Evolutionary conservation across 257 asterid species (phyloP).

Genomic region (Jaltomata sinuosa): DNA sequence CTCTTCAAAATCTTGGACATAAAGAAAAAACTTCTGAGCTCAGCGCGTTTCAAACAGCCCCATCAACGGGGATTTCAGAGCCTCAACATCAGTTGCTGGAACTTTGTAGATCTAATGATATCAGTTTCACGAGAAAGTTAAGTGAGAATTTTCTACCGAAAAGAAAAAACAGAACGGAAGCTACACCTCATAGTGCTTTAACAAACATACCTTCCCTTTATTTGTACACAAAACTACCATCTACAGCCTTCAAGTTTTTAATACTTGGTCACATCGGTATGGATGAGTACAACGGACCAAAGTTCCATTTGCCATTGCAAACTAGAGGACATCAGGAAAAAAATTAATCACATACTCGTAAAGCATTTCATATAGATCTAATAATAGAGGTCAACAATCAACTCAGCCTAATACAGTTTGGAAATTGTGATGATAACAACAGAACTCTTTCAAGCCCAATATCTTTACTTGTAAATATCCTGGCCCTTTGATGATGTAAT

Average conservation of each 20-base stretch:
- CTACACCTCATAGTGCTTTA: not conserved
- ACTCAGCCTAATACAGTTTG: not conserved
- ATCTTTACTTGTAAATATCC: too few relatives aligned
- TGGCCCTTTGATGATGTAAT: not conserved
- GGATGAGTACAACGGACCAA: constrained; percentile 92
- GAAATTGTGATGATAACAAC: not conserved
- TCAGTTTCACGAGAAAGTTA: not conserved
- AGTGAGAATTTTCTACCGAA: not conserved
- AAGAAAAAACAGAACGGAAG: not conserved
- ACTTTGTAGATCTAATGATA: constrained; percentile 76
- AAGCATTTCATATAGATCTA: not conserved
- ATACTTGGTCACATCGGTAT: constrained; percentile 91
- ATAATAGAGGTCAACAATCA: not conserved
- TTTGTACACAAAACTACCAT: constrained; percentile 96
- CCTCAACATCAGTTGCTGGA: constrained; percentile 99
- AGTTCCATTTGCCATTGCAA: constrained; percentile 97
- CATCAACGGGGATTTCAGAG: constrained; percentile 86
- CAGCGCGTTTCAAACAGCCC: constrained; percentile 96
- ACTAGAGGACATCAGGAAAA: constrained; percentile 29
- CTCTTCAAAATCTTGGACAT: constrained; percentile 90
- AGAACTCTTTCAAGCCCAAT: not conserved
- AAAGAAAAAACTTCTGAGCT: constrained; percentile 81
- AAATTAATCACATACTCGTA: not conserved
- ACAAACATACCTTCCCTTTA: constrained; percentile 72
- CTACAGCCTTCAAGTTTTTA: constrained; percentile 98